Conservation (phyloP, 768 basidiomycete genomes). For the Russula lepida region DNA sequence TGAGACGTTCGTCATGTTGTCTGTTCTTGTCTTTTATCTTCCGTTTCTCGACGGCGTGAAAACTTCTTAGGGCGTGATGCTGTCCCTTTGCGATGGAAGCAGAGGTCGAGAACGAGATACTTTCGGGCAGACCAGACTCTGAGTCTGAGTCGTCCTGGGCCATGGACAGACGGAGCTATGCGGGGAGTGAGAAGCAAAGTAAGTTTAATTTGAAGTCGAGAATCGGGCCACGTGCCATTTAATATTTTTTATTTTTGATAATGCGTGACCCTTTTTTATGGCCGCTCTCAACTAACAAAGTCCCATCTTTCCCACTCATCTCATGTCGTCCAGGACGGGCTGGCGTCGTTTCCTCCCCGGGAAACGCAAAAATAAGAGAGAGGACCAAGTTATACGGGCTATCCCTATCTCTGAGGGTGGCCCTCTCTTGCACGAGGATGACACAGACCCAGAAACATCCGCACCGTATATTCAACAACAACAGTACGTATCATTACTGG, state of each 20-base stretch:
- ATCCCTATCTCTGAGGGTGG: slow-evolving; percentile 9
- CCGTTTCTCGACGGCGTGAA: slow-evolving; percentile 9
- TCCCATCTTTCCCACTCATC: not conserved
- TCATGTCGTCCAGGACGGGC: slow-evolving; percentile 9
- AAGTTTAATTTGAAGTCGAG: slow-evolving; percentile 7
- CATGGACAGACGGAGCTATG: not conserved
- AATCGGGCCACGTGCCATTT: slow-evolving; percentile 8
- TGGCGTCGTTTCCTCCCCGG: slow-evolving; percentile 16
- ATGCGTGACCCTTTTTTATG: not conserved
- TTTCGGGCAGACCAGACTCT: slow-evolving; percentile 18
- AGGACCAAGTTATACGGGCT: slow-evolving; percentile 9
- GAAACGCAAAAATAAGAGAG: slow-evolving; percentile 6
- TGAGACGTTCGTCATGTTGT: slow-evolving; percentile 15
- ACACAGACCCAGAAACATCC: slow-evolving; percentile 2
- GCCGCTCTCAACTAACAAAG: not conserved
- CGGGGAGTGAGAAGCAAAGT: not conserved
- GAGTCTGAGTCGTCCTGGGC: slow-evolving; percentile 9
- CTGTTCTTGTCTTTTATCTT: slow-evolving; percentile 16
- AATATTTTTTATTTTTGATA: not conserved
- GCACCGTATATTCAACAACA: not conserved
- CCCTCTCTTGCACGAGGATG: slow-evolving; percentile 1
- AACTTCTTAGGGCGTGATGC: slow-evolving; percentile 6
- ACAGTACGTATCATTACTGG: not conserved
- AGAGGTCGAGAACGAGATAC: slow-evolving; percentile 15
- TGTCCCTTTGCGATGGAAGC: slow-evolving; percentile 11